Evolutionary conservation across 306 rosid genomes (phyloP).

Genomic region (Begonia fuchsioides): DNA sequence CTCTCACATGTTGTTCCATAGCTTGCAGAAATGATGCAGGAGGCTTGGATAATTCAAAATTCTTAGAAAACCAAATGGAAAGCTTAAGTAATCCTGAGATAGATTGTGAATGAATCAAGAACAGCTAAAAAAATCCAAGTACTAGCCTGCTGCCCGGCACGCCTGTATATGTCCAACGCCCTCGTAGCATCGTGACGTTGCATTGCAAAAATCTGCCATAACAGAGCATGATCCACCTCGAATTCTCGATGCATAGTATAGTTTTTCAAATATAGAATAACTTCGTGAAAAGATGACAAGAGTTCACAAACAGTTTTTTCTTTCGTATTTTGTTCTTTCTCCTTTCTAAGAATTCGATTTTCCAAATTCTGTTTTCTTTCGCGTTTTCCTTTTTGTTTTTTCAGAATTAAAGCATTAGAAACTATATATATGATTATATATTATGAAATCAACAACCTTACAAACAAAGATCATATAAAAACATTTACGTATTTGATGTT

Average conservation of each 20-base stretch:
- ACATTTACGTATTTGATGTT: slow-evolving; percentile 7
- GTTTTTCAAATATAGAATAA: slow-evolving; percentile 14
- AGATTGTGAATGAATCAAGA: neutral
- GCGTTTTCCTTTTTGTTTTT: no score
- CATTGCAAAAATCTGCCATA: slow-evolving; percentile 93
- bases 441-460: no score
- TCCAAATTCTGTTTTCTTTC: no score
- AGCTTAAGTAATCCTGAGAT: slow-evolving; percentile 4
- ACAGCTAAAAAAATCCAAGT: slow-evolving; percentile 5
- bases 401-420: no score
- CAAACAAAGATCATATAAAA: no score
- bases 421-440: no score
- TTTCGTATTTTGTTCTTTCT: no score
- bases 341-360: no score
- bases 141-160: slow-evolving; percentile 90
- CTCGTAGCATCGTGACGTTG: slow-evolving; percentile 68
- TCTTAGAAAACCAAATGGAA: neutral
- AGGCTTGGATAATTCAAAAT: slow-evolving; percentile 43
- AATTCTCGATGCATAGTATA: slow-evolving; percentile 14
- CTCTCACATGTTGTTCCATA: slow-evolving; percentile 93
- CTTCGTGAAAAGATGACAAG: no score
- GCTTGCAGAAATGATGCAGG: slow-evolving; percentile 94
- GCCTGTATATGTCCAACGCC: slow-evolving; percentile 82
- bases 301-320: no score
- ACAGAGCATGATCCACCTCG: slow-evolving; percentile 12